These are phyloP conservation scores for Alternaria atra DNA, from an alignment of 2,329 filamentous ascomycete genomes.

Conservation along the genomic window DNA sequence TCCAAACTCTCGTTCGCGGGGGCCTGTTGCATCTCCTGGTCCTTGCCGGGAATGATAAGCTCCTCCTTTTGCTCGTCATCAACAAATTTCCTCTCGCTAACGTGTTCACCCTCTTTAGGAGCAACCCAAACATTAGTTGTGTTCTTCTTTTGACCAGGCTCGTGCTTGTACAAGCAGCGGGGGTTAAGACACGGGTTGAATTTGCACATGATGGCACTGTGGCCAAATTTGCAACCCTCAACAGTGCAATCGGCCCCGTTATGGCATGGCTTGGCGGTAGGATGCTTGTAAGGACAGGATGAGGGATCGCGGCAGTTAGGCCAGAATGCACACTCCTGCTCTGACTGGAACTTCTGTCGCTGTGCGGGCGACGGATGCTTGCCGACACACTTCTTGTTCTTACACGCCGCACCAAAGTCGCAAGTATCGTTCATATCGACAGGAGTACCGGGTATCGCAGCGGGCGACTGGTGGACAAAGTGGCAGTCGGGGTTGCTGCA, in stretches of 20 bases:
- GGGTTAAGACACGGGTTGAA: conserved; percentile 92
- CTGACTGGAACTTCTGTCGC: conserved; percentile 78
- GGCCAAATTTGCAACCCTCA: conserved; percentile 87
- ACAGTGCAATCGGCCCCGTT: conserved; percentile 90
- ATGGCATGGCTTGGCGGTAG: conserved; percentile 83
- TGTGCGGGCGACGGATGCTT: conserved; percentile 92
- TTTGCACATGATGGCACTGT: conserved; percentile 84
- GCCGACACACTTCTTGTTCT: conserved; percentile 91
- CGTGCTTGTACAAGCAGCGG: conserved; percentile 88
- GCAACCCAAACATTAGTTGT: conserved; percentile 91
- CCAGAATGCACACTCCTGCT: conserved; percentile 89
- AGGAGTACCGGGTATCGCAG: conserved; percentile 77
- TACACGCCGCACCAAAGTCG: conserved; percentile 88
- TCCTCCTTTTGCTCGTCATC: conserved; percentile 75
- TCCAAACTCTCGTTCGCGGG: conserved; percentile 32
- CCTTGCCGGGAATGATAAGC: conserved; percentile 69
- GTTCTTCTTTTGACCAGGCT: conserved; percentile 79
- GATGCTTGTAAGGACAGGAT: conserved; percentile 88
- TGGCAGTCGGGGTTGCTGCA: conserved; percentile 91
- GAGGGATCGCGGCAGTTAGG: conserved; percentile 86
- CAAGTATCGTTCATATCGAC: conserved; percentile 85
- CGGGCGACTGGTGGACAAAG: conserved; percentile 94
- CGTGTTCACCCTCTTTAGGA: conserved; percentile 63
- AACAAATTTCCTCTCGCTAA: conserved; percentile 89
- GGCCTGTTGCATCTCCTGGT: conserved; percentile 27